phyloP scores from a whole-genome alignment of 2,329 filamentous ascomycete species.

The Grosmannia serpens region DNA sequence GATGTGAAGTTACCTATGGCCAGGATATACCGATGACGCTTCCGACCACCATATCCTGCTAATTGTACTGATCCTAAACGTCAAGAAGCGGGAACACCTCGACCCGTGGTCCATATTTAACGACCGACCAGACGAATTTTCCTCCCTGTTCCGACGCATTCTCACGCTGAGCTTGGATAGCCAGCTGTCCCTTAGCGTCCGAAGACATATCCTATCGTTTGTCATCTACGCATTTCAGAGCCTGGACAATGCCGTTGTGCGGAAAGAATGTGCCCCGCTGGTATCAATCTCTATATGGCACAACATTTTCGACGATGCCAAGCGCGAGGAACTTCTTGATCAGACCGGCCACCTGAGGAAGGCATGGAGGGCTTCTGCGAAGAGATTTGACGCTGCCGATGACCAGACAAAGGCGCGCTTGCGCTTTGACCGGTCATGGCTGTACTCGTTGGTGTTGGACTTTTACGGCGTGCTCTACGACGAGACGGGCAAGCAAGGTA shows the following conservation, averaged over 20 bases:
- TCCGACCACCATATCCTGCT: constrained; percentile 89
- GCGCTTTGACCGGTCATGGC: constrained; percentile 87
- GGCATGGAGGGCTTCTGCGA: constrained; percentile 77
- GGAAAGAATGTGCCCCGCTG: constrained; percentile 91
- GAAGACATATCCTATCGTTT: constrained; percentile 78
- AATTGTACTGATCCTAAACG: constrained; percentile 73
- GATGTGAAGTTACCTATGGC: constrained; percentile 71
- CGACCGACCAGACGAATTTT: constrained; percentile 70
- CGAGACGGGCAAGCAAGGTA: constrained; percentile 14
- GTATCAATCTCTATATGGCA: constrained; percentile 96
- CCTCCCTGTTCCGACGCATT: constrained; percentile 76
- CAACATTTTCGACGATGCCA: constrained; percentile 68
- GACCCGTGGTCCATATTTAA: constrained; percentile 81
- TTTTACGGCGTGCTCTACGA: constrained; percentile 67
- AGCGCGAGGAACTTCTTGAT: constrained; percentile 61
- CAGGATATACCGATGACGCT: constrained; percentile 75
- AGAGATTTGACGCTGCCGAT: constrained; percentile 80
- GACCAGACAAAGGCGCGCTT: constrained; percentile 65
- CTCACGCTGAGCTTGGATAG: constrained; percentile 74
- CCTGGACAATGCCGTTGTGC: constrained; percentile 74
- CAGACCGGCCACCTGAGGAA: constrained; percentile 68
- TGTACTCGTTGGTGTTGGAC: constrained; percentile 75
- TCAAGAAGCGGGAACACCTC: constrained; percentile 78
- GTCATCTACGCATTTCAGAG: constrained; percentile 89
- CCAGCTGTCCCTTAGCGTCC: constrained; percentile 53